Evolutionary conservation across 768 basidiomycete genomes (phyloP), one percentile per base, ranked within the genome.

Genomic region (Pisolithus orientalis): DNA sequence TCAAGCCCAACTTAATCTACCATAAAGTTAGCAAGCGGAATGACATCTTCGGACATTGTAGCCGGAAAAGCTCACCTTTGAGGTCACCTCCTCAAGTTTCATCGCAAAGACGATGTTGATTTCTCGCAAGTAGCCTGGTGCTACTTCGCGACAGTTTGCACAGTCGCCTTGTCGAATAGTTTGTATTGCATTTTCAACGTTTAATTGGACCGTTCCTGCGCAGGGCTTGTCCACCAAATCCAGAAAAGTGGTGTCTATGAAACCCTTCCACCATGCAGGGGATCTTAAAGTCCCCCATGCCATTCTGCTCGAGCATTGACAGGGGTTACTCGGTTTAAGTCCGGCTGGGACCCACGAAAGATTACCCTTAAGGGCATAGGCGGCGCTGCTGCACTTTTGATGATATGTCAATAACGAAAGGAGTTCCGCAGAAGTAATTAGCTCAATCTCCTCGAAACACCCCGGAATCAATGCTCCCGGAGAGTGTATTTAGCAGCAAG

Each of bases 401-500:
- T 63, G 62, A 32, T 65, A 64, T 17, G 53, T 45, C 3, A 67
- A 52, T 10, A 70, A 47, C 5, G 49, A 38, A n/a, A 67, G 63
- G 3, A 71, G 50, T 17, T 62, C 63, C 5, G 51, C 16, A 1
- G 62, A 65, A 25, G 55, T 59, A 25, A 73, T 61, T 29, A 63
- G 10, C 1, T 49, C 47, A 4, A 72, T 59, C 37, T 69, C 70
- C 45, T 58, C 43, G 14, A 63, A 59, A 52, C 63, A 59, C 0
- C 50, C 39, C 0, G 62, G 59, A 10, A 60, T 47, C 39, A 67
- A 0, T 69, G 60, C 25, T 59, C 50, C 2, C 53, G 29, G 42
- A 73, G 54, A 0, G 68, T 65, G 34, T 57, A 54, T 25, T 54
- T 61, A n/a, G 68, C 67, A 37, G 72, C 69, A 2, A 62, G 54